Evolutionary conservation across 192 early-diverging fungal species (phyloP), one percentile per base, ranked within the genome.

Genomic region (Coemansia furcata): DNA sequence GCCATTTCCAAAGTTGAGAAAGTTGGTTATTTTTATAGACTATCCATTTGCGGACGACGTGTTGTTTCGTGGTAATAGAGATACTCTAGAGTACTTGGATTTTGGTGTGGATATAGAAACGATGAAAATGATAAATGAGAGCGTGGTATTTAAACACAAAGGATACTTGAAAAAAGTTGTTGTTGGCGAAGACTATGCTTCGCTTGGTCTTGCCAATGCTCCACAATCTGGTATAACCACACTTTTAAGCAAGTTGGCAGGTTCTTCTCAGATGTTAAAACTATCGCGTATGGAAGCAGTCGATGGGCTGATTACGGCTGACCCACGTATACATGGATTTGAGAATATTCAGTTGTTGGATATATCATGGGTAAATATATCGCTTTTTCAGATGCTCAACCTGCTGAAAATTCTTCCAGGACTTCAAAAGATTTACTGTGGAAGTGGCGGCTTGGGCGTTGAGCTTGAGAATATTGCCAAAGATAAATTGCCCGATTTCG

Each of bases 31-130:
- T 3, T 10, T 37, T 4, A 21, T 39, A 19, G 9, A 23, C 19
- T 65, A 65, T 36, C 63, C 63, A 35, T 65, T 65, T 29, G 30
- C 29, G 2, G 49, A 65, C 54, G 63, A 65, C 19, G 29, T 54
- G 2, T 14, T 65, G 7, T 65, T 65, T n/a, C 46, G 63, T 3
- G 63, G 63, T 1, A 65, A 65, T 46, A 54, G 47, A 4, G 19
- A 21, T 9, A 54, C 63, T 36, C 36, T 65, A 9, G 63, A 65
- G 23, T 12, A 54, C 37, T 35, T 65, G 33, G 12, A 58, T 0
- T 58, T 58, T 32, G 17, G 15, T 15, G 15, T 26, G n/a, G 55
- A 36, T n/a, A 9, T 8, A 7, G 55, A 58, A 6, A 36, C 55
- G 7, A 8, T 35, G 33, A 15, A 15, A 6, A 36, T 58, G 55